Conservation (phyloP, 2,329 filamentous ascomycete species). For the Calonectria hongkongensis region DNA sequence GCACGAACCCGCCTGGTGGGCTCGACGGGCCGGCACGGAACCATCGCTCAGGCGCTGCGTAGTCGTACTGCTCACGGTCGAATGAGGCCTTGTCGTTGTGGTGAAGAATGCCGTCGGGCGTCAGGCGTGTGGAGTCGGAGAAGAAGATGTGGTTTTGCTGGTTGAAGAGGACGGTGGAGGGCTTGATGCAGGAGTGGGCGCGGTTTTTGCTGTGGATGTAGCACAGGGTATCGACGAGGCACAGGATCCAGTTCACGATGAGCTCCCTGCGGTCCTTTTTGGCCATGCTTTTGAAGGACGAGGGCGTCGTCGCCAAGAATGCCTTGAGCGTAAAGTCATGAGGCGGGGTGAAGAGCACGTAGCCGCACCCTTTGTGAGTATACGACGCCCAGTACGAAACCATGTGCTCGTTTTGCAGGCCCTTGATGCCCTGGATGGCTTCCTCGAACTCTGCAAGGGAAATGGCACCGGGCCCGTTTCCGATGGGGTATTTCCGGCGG, state of each 20-base stretch:
- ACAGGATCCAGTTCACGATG: constrained; percentile 84
- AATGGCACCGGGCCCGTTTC: constrained; percentile 64
- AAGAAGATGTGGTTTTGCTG: constrained; percentile 80
- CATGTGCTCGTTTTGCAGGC: constrained; percentile 80
- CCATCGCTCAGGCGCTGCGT: constrained; percentile 82
- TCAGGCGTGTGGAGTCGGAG: constrained; percentile 75
- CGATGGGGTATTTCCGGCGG: constrained; percentile 75
- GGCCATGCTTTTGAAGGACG: constrained; percentile 76
- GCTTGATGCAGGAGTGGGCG: constrained; percentile 81
- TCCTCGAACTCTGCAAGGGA: constrained; percentile 74
- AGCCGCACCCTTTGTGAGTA: constrained; percentile 77
- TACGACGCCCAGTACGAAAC: constrained; percentile 84
- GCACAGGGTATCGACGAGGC: constrained; percentile 80
- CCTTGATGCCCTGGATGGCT: constrained; percentile 75
- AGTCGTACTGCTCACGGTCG: constrained; percentile 83
- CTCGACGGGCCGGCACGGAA: constrained; percentile 64
- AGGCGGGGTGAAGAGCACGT: constrained; percentile 79
- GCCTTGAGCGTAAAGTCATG: constrained; percentile 80
- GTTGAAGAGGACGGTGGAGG: constrained; percentile 81
- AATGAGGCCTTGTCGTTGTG: constrained; percentile 69
- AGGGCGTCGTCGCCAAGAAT: constrained; percentile 78
- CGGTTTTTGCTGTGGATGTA: constrained; percentile 79
- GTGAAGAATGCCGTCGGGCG: constrained; percentile 64
- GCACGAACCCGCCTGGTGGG: constrained; percentile 59
- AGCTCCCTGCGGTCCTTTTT: constrained; percentile 76